Conservation (phyloP, 108 stramenopile species). For the Parmales sp. region DNA sequence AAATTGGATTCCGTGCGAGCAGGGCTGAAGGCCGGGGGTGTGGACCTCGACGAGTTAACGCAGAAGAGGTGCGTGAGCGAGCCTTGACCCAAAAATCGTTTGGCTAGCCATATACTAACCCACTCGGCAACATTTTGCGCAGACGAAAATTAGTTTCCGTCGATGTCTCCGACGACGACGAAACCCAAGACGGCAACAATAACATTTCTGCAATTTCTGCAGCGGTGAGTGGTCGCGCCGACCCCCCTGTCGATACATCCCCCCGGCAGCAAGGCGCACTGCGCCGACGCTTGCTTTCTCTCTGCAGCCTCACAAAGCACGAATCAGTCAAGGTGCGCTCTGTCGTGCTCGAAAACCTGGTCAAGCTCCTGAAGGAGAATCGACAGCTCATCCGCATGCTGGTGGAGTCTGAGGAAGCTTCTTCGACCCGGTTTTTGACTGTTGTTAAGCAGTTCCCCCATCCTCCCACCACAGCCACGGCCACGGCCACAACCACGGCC, state of each 20-base stretch:
- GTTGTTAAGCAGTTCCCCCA: constrained; percentile 25
- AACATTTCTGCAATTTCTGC: not conserved
- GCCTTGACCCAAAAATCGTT: too few species aligned
- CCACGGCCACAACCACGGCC: not conserved
- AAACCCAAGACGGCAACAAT: constrained; percentile 15
- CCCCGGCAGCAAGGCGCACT: constrained; percentile 23
- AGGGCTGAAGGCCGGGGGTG: constrained; percentile 39
- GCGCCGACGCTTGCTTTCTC: constrained; percentile 26
- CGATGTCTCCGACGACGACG: constrained; percentile 27
- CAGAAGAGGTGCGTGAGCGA: not conserved
- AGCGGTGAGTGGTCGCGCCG: not conserved
- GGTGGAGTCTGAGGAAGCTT: constrained; percentile 48
- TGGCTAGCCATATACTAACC: constrained; percentile 31
- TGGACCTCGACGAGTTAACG: constrained; percentile 55
- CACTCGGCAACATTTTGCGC: constrained; percentile 16
- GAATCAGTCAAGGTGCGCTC: constrained; percentile 64
- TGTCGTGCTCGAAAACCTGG: constrained; percentile 51
- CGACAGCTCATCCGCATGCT: constrained; percentile 48
- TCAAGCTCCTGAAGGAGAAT: constrained; percentile 54
- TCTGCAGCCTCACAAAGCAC: constrained; percentile 36
- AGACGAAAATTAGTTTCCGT: constrained; percentile 14
- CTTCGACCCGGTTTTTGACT: constrained; percentile 57
- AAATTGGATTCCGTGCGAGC: constrained; percentile 36
- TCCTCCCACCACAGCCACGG: constrained; percentile 4
- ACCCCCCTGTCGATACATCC: constrained; percentile 8